phyloP scores from a whole-genome alignment of 2,329 filamentous ascomycete genomes.

The Magnaporthiopsis poae region DNA sequence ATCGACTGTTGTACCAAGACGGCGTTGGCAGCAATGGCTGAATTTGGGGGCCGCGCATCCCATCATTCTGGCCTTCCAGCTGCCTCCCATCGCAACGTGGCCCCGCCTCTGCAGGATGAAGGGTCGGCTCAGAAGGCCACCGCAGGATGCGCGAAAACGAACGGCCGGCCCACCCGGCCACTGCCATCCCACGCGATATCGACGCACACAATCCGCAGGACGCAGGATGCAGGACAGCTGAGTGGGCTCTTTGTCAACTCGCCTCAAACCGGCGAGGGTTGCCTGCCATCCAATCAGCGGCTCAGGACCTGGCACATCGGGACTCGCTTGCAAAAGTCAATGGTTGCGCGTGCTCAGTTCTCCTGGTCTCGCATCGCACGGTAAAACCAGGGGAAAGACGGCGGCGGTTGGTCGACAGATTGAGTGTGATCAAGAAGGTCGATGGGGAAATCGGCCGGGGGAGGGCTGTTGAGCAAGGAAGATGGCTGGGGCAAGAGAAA shows the following conservation, averaged over 20 bases:
- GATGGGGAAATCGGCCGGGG: neutral
- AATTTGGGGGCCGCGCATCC: too few relatives aligned
- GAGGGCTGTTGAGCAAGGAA: constrained; percentile 12
- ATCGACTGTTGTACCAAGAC: neutral
- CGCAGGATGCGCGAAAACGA: too few relatives aligned
- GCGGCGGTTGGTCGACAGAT: neutral
- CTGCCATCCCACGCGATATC: neutral
- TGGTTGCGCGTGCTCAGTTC: neutral
- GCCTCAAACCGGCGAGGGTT: neutral
- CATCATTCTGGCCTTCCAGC: neutral
- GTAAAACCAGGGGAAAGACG: neutral
- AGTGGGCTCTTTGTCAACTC: neutral
- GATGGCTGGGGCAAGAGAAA: constrained; percentile 1
- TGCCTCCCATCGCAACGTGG: neutral
- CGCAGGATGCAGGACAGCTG: neutral
- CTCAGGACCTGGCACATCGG: neutral
- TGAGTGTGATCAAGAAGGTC: neutral
- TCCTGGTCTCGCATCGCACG: neutral
- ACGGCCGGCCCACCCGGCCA: too few relatives aligned
- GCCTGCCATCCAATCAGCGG: neutral
- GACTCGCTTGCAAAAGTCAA: neutral
- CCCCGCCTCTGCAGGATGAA: neutral
- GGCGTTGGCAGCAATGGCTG: neutral
- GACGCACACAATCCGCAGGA: neutral
- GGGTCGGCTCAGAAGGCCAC: too few relatives aligned